Percentiles rank a stretch among this genome's conserved stretches.
Evolutionary conservation across 1,284 basidiomycete species (phyloP).

Genomic region (Lignosus rhinocerotis): DNA sequence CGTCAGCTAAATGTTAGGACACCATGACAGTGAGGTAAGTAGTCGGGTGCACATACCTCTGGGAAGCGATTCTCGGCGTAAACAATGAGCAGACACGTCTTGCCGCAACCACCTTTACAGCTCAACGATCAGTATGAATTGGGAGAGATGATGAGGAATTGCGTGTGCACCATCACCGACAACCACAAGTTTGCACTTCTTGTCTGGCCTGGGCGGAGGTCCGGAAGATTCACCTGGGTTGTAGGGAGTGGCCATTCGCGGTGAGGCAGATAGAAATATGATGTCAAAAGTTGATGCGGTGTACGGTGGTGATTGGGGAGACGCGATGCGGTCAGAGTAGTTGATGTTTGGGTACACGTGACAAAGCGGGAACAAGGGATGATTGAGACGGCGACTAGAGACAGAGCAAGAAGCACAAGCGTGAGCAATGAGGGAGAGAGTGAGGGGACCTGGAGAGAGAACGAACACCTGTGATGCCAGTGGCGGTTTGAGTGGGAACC

Average conservation of each 20-base stretch:
- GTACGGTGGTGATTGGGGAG: not conserved
- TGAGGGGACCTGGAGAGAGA: not conserved
- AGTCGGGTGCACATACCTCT: constrained; percentile 60
- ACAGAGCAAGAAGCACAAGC: not conserved
- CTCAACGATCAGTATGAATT: constrained; percentile 1
- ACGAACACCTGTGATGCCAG: not conserved
- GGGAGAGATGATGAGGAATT: constrained; percentile 30
- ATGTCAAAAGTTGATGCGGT: not conserved
- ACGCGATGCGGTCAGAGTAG: not conserved
- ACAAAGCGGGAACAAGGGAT: not conserved
- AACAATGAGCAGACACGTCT: constrained; percentile 91
- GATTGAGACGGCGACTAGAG: not conserved
- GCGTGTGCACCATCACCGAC: constrained; percentile 79
- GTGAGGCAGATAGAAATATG: not conserved
- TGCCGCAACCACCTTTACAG: constrained; percentile 70
- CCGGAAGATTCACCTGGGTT: constrained; percentile 23
- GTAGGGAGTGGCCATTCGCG: constrained; percentile 22
- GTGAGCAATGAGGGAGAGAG: not conserved
- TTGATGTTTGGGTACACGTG: not conserved
- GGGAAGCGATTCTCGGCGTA: constrained; percentile 98
- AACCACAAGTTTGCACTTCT: constrained; percentile 89
- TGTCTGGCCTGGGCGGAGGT: constrained; percentile 63
- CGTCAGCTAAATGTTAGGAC: not conserved
- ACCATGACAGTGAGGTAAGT: no score
- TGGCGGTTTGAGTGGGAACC: constrained; percentile 13